A percentile compares a stretch with the other conserved stretches of the same genome.
Conservation (phyloP, 345 rosid species). For the Salix udensis region DNA sequence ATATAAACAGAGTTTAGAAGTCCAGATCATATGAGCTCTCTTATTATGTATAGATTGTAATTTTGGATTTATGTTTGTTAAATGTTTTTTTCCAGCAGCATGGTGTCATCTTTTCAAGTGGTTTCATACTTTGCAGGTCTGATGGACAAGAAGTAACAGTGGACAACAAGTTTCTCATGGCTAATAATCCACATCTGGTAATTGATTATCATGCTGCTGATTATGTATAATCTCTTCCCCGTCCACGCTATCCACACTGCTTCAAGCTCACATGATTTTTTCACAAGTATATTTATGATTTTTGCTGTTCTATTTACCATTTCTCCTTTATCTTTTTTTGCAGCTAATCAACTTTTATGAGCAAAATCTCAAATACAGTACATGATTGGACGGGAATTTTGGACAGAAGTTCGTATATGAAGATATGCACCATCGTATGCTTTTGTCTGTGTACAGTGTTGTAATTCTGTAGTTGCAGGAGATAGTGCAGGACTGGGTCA, state of each 20-base stretch:
- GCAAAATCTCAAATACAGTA: slow-evolving; percentile 79
- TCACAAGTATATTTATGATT: not conserved
- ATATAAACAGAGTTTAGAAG: not conserved
- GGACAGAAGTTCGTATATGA: not conserved
- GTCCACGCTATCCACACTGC: not conserved
- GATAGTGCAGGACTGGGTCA: slow-evolving; percentile 6
- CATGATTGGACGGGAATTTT: slow-evolving; percentile 5
- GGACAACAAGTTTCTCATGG: slow-evolving; percentile 81
- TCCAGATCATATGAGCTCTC: not conserved
- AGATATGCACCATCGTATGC: slow-evolving; percentile 3
- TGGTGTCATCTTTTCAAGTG: not conserved
- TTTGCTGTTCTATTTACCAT: not conserved
- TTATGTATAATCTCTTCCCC: not conserved
- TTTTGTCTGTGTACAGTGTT: slow-evolving; percentile 21
- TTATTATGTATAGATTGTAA: not conserved
- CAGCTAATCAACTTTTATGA: slow-evolving; percentile 91
- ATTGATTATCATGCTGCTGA: slow-evolving; percentile 9
- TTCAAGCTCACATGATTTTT: not conserved
- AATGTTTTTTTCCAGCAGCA: not conserved
- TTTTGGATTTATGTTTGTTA: not conserved
- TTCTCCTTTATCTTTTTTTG: not conserved
- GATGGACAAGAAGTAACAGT: slow-evolving; percentile 87
- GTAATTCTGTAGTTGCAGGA: slow-evolving; percentile 22
- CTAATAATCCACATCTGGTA: slow-evolving; percentile 86
- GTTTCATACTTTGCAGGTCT: slow-evolving; percentile 42